phyloP scores from a whole-genome alignment of 768 basidiomycete genomes.

The Serendipita indica region DNA sequence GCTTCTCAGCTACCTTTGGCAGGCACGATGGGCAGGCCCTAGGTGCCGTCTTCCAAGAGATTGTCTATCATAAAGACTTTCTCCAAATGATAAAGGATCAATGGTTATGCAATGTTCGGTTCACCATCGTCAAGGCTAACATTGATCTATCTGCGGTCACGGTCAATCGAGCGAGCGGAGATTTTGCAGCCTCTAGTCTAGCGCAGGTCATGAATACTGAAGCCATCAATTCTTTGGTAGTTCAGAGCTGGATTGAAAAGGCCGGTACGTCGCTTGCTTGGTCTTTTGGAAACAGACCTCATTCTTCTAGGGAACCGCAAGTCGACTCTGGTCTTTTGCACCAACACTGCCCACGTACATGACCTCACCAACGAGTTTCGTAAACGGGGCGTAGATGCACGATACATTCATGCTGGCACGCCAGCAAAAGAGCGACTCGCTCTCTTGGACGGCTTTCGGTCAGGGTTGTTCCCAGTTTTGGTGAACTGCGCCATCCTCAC shows the following conservation, averaged over 20 bases:
- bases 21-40: conserved; percentile 84
- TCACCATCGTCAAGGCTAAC: conserved; percentile 66
- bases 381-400: conserved; percentile 65
- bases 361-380: conserved; percentile 61
- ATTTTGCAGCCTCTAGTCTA: conserved; percentile 67
- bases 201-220: conserved; percentile 71
- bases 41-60: conserved; percentile 73
- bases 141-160: conserved; percentile 55
- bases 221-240: conserved; percentile 60
- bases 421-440: conserved; percentile 45
- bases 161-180: conserved; percentile 53
- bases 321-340: conserved; percentile 88
- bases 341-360: conserved; percentile 66
- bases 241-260: conserved; percentile 73
- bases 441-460: conserved; percentile 51
- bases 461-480: conserved; percentile 66
- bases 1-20: conserved; percentile 90
- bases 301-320: conserved; percentile 39
- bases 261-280: conserved; percentile 39
- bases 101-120: conserved; percentile 81
- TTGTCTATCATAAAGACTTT: conserved; percentile 87
- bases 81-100: conserved; percentile 84
- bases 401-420: conserved; percentile 61
- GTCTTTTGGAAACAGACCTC: background rate
- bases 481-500: conserved; percentile 88